A percentile compares a stretch with the other conserved stretches of the same genome.
Conservation (phyloP, 1,139 yeast genomes). For the Protomyces inundatus region DNA sequence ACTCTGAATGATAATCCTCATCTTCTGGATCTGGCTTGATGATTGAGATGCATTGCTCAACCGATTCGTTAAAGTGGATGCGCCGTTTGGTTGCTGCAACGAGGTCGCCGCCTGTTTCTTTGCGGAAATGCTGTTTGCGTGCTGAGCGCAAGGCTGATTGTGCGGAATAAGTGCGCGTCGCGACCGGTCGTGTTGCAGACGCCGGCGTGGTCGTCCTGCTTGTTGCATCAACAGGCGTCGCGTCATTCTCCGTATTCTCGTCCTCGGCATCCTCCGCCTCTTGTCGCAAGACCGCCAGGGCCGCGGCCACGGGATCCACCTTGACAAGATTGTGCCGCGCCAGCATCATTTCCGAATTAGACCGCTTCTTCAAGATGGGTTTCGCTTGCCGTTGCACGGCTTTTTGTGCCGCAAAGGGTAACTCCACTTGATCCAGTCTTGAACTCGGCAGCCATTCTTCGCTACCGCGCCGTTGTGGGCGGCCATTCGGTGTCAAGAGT, state of each 20-base stretch:
- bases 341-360: constrained; percentile 68
- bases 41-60: constrained; percentile 65
- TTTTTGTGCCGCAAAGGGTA: constrained; percentile 32
- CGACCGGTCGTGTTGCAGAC: constrained; percentile 1
- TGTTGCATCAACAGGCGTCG: background rate
- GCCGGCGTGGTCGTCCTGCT: background rate
- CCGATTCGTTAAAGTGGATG: constrained; percentile 88
- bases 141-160: constrained; percentile 23
- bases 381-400: constrained; percentile 37
- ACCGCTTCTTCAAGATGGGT: constrained; percentile 76
- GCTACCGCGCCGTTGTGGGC: background rate
- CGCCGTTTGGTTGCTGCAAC: constrained; percentile 43
- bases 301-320: background rate
- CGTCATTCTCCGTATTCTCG: background rate
- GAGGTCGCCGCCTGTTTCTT: constrained; percentile 37
- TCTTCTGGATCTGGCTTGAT: constrained; percentile 28
- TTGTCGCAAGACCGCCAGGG: background rate
- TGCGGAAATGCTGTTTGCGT: constrained; percentile 29
- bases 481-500: background rate
- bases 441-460: background rate
- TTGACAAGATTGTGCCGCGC: constrained; percentile 10
- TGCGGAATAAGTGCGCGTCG: background rate
- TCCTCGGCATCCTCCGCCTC: background rate
- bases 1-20: constrained; percentile 11
- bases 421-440: background rate